Evolutionary conservation across 2,329 filamentous ascomycete genomes (phyloP).

Genomic region (Davidsoniella neocaledoniae): DNA sequence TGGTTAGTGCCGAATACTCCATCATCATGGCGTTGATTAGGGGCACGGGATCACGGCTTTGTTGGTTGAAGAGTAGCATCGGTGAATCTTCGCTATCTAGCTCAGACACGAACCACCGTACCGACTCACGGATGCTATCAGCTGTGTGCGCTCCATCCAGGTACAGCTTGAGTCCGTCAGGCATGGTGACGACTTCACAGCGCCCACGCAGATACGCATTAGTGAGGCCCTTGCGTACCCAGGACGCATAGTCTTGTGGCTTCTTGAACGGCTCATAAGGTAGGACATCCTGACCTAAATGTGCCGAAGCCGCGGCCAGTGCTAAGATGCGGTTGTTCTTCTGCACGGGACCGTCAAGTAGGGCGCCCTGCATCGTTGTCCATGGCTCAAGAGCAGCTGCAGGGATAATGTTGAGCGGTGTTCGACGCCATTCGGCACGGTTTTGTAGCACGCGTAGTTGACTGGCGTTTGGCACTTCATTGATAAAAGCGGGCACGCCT

Average conservation of each 20-base stretch:
- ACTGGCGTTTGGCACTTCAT: slow-evolving; percentile 17
- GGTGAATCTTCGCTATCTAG: slow-evolving; percentile 20
- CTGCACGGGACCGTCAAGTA: slow-evolving; percentile 35
- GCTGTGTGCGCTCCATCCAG: slow-evolving; percentile 80
- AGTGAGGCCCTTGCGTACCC: slow-evolving; percentile 49
- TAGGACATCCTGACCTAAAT: slow-evolving; percentile 25
- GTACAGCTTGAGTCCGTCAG: slow-evolving; percentile 48
- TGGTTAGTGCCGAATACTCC: slow-evolving; percentile 29
- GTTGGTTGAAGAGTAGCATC: slow-evolving; percentile 80
- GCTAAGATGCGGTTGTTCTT: slow-evolving; percentile 43
- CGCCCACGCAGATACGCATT: slow-evolving; percentile 55
- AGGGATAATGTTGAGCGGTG: slow-evolving; percentile 26
- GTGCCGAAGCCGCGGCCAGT: slow-evolving; percentile 36
- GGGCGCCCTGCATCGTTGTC: slow-evolving; percentile 25
- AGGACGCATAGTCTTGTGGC: slow-evolving; percentile 12
- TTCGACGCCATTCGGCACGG: slow-evolving; percentile 40
- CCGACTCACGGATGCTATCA: slow-evolving; percentile 64
- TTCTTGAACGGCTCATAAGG: slow-evolving; percentile 2
- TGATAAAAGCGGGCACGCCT: slow-evolving; percentile 27
- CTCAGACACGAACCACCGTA: slow-evolving; percentile 53
- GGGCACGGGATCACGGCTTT: slow-evolving; percentile 57
- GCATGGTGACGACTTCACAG: slow-evolving; percentile 46
- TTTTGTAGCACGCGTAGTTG: slow-evolving; percentile 35
- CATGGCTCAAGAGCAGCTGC: slow-evolving; percentile 24
- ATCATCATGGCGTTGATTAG: slow-evolving; percentile 47